phyloP scores from a whole-genome alignment of 2,329 filamentous ascomycete genomes.

The Rhytidhysteron rufulum region DNA sequence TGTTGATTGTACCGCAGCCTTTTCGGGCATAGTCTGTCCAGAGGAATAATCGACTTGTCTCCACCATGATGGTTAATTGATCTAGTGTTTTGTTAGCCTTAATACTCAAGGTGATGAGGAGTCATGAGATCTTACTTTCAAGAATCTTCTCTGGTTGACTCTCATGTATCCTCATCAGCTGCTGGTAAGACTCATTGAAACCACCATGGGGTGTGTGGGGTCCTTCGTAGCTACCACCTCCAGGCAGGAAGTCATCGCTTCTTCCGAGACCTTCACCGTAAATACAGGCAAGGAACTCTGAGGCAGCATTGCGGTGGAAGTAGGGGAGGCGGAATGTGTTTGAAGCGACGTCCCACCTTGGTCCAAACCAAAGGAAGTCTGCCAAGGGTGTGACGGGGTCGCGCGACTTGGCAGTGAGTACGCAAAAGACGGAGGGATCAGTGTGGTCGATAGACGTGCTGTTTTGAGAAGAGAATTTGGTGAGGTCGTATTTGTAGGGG shows the following conservation, averaged over 20 bases:
- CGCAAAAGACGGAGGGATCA: conserved; percentile 36
- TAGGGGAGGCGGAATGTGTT: conserved; percentile 38
- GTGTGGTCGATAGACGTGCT: conserved; percentile 38
- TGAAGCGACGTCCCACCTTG: conserved; percentile 36
- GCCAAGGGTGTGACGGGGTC: conserved; percentile 33
- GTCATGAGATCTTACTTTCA: conserved; percentile 20
- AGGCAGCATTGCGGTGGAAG: conserved; percentile 37
- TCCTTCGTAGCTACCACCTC: conserved; percentile 35
- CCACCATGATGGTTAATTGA: conserved; percentile 38
- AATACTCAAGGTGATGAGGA: too few relatives aligned
- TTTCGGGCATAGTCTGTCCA: conserved; percentile 36
- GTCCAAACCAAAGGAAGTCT: conserved; percentile 38
- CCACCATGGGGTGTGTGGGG: conserved; percentile 37
- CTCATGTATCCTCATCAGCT: conserved; percentile 43
- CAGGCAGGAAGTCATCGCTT: conserved; percentile 42
- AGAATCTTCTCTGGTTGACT: conserved; percentile 43
- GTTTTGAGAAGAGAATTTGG: conserved; percentile 42
- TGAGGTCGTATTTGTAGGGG: conserved; percentile 55
- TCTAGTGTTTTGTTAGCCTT: conserved; percentile 18
- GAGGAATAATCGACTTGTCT: conserved; percentile 35
- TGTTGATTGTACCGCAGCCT: conserved; percentile 31
- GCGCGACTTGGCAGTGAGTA: conserved; percentile 35
- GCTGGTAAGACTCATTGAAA: conserved; percentile 43
- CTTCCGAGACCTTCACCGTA: conserved; percentile 36
- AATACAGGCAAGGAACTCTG: conserved; percentile 35